Base-by-base conservation (phyloP, 495 filamentous ascomycete genomes). In the Xanthoparmelia taractica region DNA sequence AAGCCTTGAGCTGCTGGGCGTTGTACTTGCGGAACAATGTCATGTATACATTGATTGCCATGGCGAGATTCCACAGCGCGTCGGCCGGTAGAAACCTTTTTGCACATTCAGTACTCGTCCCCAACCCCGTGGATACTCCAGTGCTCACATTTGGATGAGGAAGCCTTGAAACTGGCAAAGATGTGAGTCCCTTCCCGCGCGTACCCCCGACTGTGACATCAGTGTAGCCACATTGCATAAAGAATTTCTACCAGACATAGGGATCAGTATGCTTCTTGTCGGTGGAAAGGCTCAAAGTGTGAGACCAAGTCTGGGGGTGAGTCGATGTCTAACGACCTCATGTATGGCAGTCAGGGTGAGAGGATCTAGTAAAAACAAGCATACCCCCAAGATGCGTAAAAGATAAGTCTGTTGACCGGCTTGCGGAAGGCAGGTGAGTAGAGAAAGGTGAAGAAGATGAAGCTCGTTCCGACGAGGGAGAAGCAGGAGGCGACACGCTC, bases 21-120 rank as follows among this genome's bases (percentile, higher is more conserved):
- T 87, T 83, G 69, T 86, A 92, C 65, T 87, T 86, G 65, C 80
- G 80, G 73, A 92, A 93, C 67, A 96, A 91, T 11, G 88, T 94
- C 31, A 95, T 74, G 69, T 89, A 90, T 65, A 95, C 91, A 70
- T 95, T 96, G 64, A 87, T 79, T 4, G 91, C 89, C 91, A 96
- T 96, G 47, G 87, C 87, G 52, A 94, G 77, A 2, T 87, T 87
- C 88, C 87, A 91, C 38, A 86, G 77, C 2, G 89, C 86, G 75
- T 95, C 90, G 2, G 90, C 88, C 1, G 88, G 83, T 73, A 88
- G 78, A 62, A 91, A 90, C 82, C 87, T 93, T 34, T 31, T 52
- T 25, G 7, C 27, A 31, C 0, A 4, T 52, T 52, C 15, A 52
- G 18, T 52, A 17, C 12, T 15, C 5, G 4, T 17, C 10, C 4